phyloP scores from a whole-genome alignment of 2,329 filamentous ascomycete species.

The Chaetomium sp. region DNA sequence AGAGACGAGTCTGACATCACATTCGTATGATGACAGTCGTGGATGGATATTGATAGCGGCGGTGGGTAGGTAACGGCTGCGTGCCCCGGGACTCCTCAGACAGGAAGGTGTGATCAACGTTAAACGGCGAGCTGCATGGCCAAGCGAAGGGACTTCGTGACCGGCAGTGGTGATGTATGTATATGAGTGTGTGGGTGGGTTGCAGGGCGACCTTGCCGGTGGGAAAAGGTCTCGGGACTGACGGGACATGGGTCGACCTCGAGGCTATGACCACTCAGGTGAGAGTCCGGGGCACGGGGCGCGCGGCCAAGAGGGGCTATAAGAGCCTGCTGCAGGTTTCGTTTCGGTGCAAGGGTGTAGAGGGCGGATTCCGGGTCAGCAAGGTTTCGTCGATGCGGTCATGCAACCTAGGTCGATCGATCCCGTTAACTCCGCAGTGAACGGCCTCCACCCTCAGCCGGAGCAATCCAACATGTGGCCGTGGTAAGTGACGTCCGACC shows the following conservation, averaged over 20 bases:
- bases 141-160: background rate
- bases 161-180: background rate
- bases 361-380: background rate
- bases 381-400: conserved; percentile 2
- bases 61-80: background rate
- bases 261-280: conserved; percentile 16
- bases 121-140: conserved; percentile 1
- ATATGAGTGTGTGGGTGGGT: background rate
- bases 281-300: conserved; percentile 10
- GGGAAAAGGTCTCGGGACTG: conserved; percentile 25
- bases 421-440: conserved; percentile 16
- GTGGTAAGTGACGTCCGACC: background rate
- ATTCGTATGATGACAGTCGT: background rate
- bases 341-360: conserved; percentile 22
- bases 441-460: background rate
- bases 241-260: conserved; percentile 19
- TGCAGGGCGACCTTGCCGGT: conserved; percentile 18
- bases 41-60: background rate
- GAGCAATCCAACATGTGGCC: background rate
- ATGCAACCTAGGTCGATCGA: conserved; percentile 13
- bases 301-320: conserved; percentile 17
- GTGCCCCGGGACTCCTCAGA: conserved; percentile 7
- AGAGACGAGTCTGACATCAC: background rate
- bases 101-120: conserved; percentile 25
- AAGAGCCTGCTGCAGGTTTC: conserved; percentile 16